A percentile compares a stretch with the other conserved stretches of the same genome.
Evolutionary conservation across 257 asterid genomes (phyloP).

Genomic region (Solanum gandarillasii): DNA sequence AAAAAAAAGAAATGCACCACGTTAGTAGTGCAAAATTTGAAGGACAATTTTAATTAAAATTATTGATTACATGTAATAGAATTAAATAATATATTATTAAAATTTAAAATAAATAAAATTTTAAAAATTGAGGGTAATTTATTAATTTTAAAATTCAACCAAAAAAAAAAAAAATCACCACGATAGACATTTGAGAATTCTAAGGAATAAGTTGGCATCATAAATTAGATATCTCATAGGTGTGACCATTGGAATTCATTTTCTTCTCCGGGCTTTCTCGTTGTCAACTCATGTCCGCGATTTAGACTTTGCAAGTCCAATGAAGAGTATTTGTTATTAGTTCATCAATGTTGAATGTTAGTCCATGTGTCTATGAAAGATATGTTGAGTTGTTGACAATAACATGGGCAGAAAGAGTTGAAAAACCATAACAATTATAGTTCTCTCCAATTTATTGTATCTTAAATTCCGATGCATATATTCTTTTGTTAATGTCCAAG

Average conservation of each 20-base stretch:
- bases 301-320: not conserved
- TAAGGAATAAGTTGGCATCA: too few relatives aligned
- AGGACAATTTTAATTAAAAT: too few relatives aligned
- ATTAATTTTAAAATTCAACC: too few relatives aligned
- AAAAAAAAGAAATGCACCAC: too few relatives aligned
- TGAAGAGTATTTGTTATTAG: not conserved
- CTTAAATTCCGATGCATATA: not conserved
- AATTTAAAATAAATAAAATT: too few relatives aligned
- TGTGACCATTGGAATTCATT: not conserved
- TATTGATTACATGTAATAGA: too few relatives aligned
- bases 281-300: not conserved
- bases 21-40: too few relatives aligned
- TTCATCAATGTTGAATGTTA: not conserved
- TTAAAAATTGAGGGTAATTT: too few relatives aligned
- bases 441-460: not conserved
- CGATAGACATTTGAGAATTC: too few relatives aligned
- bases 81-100: too few relatives aligned
- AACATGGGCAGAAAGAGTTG: not conserved
- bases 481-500: not conserved
- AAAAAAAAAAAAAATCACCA: too few relatives aligned
- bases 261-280: not conserved
- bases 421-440: not conserved
- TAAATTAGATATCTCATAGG: not conserved
- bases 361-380: not conserved
- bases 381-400: not conserved